Evolutionary conservation across 805 yeast species (phyloP), one percentile per base, ranked within the genome.

Genomic region (Lachancea sp.): DNA sequence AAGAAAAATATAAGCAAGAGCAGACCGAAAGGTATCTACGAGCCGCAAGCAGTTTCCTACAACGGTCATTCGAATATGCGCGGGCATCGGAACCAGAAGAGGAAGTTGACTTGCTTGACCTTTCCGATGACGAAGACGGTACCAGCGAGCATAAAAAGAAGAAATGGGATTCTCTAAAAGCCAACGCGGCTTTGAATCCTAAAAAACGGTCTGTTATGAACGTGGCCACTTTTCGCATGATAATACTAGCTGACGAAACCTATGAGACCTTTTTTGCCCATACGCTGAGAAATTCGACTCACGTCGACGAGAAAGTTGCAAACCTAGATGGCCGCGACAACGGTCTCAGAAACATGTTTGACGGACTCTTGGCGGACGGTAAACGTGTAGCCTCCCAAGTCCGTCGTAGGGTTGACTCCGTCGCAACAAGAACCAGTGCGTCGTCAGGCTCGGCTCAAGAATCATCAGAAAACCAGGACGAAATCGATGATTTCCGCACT

Each of bases 211-310:
- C 82, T 9, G 78, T 69, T 47, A 73, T 90, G 42, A 85, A 84
- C 43, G 68, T 88, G 15, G 87, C 98, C 0, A 89, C 96, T 0
- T 91, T 91, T 67, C 71, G 98, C 50, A 91, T 91, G 99, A 95
- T 93, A 1, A 69, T 93, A 5, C 69, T 91, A 5, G 97, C 98
- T 0, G 96, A 90, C 61, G 98, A 89, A 57, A 85, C 96, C 0
- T 84, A 88, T 54, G 98, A 93, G 62, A 70, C 84, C 34, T 79
- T 91, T 49, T 93, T 93, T 66, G 73, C 86, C 12, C 69, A 72
- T 20, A 82, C 89, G 0, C 68, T 88, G 29, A 73, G 84, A 45
- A 63, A 71, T n/a, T 76, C 91, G 0, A 74, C 86, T 42, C 87
- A 85, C 58, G 71, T 86, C 39, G 75, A 77, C 46, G 75, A 76